Percentiles rank a stretch among this genome's conserved stretches.
Evolutionary conservation across 805 yeast genomes (phyloP).

Genomic region (Nakazawaea wyomingensis): DNA sequence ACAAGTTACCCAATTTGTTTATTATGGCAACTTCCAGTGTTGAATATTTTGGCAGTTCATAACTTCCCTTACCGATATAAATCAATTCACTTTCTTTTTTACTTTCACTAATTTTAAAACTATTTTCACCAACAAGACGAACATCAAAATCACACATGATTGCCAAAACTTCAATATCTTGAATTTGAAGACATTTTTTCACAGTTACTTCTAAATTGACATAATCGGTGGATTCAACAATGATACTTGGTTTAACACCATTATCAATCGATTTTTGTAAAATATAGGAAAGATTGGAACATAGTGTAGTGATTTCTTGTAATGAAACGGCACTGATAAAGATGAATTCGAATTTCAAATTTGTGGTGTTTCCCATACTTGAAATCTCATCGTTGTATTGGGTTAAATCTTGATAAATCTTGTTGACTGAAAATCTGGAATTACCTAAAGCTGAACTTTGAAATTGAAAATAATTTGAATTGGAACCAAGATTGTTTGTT

Average conservation of each 20-base stretch:
- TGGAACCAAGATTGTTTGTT: constrained; percentile 23
- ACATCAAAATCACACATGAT: constrained; percentile 62
- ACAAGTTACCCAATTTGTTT: constrained; percentile 30
- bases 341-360: constrained; percentile 31
- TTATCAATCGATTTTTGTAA: constrained; percentile 21
- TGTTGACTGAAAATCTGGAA: constrained; percentile 22
- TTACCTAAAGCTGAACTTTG: constrained; percentile 28
- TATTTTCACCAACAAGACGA: constrained; percentile 30
- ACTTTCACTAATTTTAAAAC: constrained; percentile 29
- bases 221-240: constrained; percentile 68
- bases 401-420: constrained; percentile 16
- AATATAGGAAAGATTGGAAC: constrained; percentile 31
- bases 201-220: constrained; percentile 70
- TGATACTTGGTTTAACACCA: constrained; percentile 40
- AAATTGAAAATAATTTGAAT: constrained; percentile 22
- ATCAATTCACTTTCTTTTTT: constrained; percentile 40
- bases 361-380: constrained; percentile 1
- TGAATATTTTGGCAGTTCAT: constrained; percentile 38
- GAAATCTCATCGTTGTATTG: constrained; percentile 5
- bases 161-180: constrained; percentile 39
- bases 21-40: constrained; percentile 34
- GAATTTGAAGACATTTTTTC: constrained; percentile 31
- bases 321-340: constrained; percentile 43
- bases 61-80: constrained; percentile 34
- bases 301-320: constrained; percentile 43